A percentile compares a stretch with the other conserved stretches of the same genome.
Evolutionary conservation across 768 basidiomycete genomes (phyloP).

Genomic region (Epithele typhae): DNA sequence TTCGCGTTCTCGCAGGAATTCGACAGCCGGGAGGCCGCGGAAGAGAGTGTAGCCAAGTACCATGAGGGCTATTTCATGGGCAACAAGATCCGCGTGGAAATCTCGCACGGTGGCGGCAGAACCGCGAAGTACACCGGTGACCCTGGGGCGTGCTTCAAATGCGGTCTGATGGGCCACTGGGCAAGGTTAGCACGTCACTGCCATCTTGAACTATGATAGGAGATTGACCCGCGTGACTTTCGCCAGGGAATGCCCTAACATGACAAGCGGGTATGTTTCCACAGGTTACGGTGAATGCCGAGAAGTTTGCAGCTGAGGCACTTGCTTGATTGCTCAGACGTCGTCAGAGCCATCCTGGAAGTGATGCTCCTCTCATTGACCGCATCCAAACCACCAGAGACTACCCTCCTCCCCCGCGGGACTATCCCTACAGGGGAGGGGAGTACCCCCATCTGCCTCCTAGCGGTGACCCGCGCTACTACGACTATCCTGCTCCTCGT

Average conservation of each 20-base stretch:
- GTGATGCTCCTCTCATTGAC: constrained; percentile 53
- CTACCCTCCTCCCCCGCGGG: constrained; percentile 42
- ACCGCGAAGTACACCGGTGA: constrained; percentile 81
- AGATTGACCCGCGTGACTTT: background rate
- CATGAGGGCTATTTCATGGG: constrained; percentile 91
- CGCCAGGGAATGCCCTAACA: constrained; percentile 68
- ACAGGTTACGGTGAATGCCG: background rate
- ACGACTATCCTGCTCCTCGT: constrained; percentile 41
- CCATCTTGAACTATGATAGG: background rate
- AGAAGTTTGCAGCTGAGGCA: constrained; percentile 2
- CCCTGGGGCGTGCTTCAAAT: constrained; percentile 85
- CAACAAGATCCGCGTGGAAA: constrained; percentile 85
- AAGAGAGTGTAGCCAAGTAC: constrained; percentile 84
- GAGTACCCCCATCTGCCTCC: constrained; percentile 39
- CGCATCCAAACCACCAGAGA: constrained; percentile 52
- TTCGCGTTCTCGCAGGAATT: constrained; percentile 58
- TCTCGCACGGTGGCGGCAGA: constrained; percentile 79
- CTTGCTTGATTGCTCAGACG: constrained; percentile 14
- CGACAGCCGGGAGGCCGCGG: constrained; percentile 73
- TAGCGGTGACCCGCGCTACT: constrained; percentile 53
- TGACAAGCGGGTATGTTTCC: constrained; percentile 43
- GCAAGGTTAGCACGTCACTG: constrained; percentile 57
- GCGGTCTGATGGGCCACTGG: constrained; percentile 85
- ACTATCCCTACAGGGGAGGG: constrained; percentile 51
- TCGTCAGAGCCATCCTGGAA: constrained; percentile 29